These are phyloP conservation scores for Candida quercuum DNA, from an alignment of 805 yeast species.

Conservation along the genomic window DNA sequence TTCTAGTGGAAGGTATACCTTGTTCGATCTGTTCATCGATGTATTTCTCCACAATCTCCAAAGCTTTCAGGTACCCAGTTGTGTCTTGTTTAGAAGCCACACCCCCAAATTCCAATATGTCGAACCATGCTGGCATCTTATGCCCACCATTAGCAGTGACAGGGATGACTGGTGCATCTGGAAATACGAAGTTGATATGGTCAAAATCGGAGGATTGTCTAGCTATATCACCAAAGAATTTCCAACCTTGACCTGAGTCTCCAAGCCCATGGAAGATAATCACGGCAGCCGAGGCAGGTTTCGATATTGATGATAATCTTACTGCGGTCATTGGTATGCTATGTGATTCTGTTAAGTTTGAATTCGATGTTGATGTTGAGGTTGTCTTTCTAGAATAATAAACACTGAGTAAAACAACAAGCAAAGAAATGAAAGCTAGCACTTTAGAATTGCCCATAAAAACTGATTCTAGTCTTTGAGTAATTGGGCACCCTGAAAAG, in stretches of 20 bases:
- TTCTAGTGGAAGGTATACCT: slow-evolving; percentile 56
- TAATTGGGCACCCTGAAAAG: too few relatives aligned
- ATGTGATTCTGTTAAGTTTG: slow-evolving; percentile 3
- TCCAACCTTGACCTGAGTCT: slow-evolving; percentile 88
- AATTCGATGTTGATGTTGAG: background rate
- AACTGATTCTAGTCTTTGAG: too few relatives aligned
- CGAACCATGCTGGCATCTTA: slow-evolving; percentile 84
- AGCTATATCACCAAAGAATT: slow-evolving; percentile 66
- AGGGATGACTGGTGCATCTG: slow-evolving; percentile 77
- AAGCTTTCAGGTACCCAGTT: slow-evolving; percentile 47
- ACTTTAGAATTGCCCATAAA: too few relatives aligned
- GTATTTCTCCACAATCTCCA: slow-evolving; percentile 38
- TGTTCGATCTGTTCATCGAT: slow-evolving; percentile 45
- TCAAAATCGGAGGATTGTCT: slow-evolving; percentile 39
- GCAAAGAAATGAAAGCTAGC: too few relatives aligned
- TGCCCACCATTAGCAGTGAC: slow-evolving; percentile 64
- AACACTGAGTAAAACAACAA: too few relatives aligned
- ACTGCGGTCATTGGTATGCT: slow-evolving; percentile 27
- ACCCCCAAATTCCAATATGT: slow-evolving; percentile 53
- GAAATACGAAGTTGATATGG: slow-evolving; percentile 74
- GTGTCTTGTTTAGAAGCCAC: slow-evolving; percentile 38
- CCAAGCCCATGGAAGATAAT: slow-evolving; percentile 89
- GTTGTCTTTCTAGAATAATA: too few relatives aligned
- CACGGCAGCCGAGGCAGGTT: slow-evolving; percentile 54
- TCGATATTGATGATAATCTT: slow-evolving; percentile 25